Evolutionary conservation across 495 filamentous ascomycete species (phyloP), one percentile per base, ranked within the genome.

Genomic region (Penicillium goetzii): DNA sequence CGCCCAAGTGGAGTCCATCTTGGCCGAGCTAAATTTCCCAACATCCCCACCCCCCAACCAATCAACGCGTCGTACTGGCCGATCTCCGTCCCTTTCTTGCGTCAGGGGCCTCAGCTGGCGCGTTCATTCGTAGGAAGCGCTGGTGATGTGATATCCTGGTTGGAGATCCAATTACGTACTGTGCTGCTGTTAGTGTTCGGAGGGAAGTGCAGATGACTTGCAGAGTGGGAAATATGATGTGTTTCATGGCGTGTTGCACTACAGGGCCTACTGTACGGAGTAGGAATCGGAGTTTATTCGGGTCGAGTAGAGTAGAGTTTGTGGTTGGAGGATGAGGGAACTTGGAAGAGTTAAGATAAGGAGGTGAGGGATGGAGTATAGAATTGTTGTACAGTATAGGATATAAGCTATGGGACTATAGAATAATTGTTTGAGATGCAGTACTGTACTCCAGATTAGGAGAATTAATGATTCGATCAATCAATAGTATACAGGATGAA

Each of bases 1-100:
- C 67, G 67, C 67, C 59, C 21, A 28, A 36, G 68, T 70, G 68
- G 68, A 67, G 64, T 12, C 49, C 36, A 15, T 32, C 30, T 4
- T 25, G n/a, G 52, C 3, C 32, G 32, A 55, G 32, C 52, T 55
- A 33, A 36, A 55, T 36, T 25, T 36, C 52, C 52, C 52, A 26
- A 30, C 52, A 38, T 14, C 21, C 32, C 56, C 56, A 58, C 56
- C 33, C 17, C 11, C 12, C 12, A 52, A 23, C 52, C 52, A 55
- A 55, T 36, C 33, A 55, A 11, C 52, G 12, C 52, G 33, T 23
- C 23, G 7, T 17, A 21, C 2, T n/a, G 28, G 51, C 52, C 52
- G 33, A 55, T 55, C 52, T 34, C 52, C 50, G 50, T 53, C n/a
- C 52, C 14, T 33, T 33, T 34, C 21, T 36, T 55, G 17, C 33